These are phyloP conservation scores for Termitomyces sp. DNA, from an alignment of 768 basidiomycete genomes.

Conservation along the genomic window DNA sequence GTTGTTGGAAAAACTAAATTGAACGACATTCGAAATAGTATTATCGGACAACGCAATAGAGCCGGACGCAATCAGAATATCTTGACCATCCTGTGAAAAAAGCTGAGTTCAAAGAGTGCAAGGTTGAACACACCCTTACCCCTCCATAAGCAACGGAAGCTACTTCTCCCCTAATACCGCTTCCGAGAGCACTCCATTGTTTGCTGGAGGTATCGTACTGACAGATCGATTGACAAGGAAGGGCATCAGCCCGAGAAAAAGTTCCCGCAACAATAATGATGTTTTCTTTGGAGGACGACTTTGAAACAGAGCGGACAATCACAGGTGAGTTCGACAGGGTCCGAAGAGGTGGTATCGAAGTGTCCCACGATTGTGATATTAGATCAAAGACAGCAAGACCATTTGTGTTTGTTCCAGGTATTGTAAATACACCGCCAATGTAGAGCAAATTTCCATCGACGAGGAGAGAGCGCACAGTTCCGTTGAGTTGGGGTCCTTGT, in stretches of 20 bases:
- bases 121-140: conserved; percentile 35
- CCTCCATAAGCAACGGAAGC: conserved; percentile 76
- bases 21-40: conserved; percentile 64
- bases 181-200: conserved; percentile 78
- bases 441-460: conserved; percentile 69
- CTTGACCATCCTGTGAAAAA: conserved; percentile 47
- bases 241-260: conserved; percentile 72
- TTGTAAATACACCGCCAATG: conserved; percentile 80
- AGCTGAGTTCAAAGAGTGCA: neutral
- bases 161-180: conserved; percentile 78
- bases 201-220: conserved; percentile 58
- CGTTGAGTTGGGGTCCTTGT: conserved; percentile 57
- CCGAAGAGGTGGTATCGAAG: conserved; percentile 56
- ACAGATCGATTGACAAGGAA: conserved; percentile 76
- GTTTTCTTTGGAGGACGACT: conserved; percentile 51
- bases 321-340: conserved; percentile 46
- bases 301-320: conserved; percentile 66
- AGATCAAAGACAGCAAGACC: conserved; percentile 85
- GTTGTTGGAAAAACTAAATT: conserved; percentile 62
- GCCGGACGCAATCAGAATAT: conserved; percentile 74
- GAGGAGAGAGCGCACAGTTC: conserved; percentile 70
- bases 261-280: conserved; percentile 82
- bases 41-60: conserved; percentile 64
- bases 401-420: conserved; percentile 48
- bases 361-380: conserved; percentile 52